phyloP scores from a whole-genome alignment of 306 rosid genomes.

The Prunus armeniaca region DNA sequence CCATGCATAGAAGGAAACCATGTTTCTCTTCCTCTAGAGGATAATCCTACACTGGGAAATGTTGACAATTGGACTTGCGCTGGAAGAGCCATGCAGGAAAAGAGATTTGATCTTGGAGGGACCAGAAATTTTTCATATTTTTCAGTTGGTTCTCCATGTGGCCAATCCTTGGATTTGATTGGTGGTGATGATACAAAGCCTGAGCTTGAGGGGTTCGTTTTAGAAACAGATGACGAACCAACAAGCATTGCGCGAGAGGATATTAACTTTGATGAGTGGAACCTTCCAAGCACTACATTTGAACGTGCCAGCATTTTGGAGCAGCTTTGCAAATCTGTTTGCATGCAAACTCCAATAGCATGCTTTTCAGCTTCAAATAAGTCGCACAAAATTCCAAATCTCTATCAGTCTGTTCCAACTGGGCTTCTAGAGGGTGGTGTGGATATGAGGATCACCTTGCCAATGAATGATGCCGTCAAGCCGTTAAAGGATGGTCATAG shows the following conservation, averaged over 20 bases:
- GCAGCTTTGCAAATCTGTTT: constrained; percentile 57
- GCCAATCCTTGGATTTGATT: constrained; percentile 35
- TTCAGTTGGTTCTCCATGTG: constrained; percentile 39
- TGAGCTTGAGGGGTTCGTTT: constrained; percentile 65
- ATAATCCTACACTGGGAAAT: constrained; percentile 26
- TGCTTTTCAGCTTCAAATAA: constrained; percentile 46
- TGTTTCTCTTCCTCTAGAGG: constrained; percentile 22
- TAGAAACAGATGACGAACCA: constrained; percentile 52
- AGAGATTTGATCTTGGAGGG: constrained; percentile 31
- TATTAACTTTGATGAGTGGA: constrained; percentile 43
- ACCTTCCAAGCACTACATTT: constrained; percentile 35
- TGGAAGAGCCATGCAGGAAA: constrained; percentile 38
- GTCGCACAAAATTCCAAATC: constrained; percentile 31
- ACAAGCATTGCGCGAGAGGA: constrained; percentile 40
- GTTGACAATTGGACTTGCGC: constrained; percentile 24
- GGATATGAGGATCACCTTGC: constrained; percentile 35
- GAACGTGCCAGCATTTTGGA: constrained; percentile 52
- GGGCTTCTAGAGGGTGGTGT: constrained; percentile 63
- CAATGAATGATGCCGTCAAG: constrained; percentile 31
- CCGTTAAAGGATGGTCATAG: constrained; percentile 13
- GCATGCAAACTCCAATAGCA: constrained; percentile 51
- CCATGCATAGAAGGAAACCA: constrained; percentile 32
- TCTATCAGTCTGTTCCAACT: constrained; percentile 54
- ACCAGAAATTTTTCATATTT: constrained; percentile 26
- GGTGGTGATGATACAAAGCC: constrained; percentile 51